These are phyloP conservation scores for Picochlorum sp. DNA, from an alignment of 139 green algal genomes.

Conservation along the genomic window DNA sequence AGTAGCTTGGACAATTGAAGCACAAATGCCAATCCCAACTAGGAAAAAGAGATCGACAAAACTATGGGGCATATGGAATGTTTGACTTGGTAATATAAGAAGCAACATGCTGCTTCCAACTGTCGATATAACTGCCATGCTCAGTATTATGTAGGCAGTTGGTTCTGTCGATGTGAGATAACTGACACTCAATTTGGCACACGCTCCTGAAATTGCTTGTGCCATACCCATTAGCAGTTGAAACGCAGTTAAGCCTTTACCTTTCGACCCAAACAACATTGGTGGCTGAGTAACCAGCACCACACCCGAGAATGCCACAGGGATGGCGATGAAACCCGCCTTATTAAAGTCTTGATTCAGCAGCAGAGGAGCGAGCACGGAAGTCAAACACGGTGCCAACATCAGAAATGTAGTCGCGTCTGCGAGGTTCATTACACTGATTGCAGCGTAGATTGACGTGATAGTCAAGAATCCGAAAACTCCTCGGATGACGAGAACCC, in stretches of 20 bases:
- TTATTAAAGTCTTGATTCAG: not conserved
- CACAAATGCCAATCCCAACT: not conserved
- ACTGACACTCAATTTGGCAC: not conserved
- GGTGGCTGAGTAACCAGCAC: not conserved
- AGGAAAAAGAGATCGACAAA: not conserved
- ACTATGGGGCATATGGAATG: not conserved
- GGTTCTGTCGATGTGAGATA: not conserved
- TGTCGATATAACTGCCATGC: not conserved
- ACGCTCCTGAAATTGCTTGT: not conserved
- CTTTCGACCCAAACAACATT: not conserved
- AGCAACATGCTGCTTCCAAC: not conserved
- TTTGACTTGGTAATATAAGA: not conserved
- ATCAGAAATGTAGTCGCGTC: not conserved
- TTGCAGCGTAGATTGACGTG: not conserved
- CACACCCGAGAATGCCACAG: not conserved
- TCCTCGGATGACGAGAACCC: not conserved
- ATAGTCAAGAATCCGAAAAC: not conserved
- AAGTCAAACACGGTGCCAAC: not conserved
- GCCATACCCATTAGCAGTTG: not conserved
- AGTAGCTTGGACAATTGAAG: not conserved
- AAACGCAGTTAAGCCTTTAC: not conserved
- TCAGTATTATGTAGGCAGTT: not conserved
- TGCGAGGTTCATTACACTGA: not conserved
- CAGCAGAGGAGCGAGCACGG: not conserved
- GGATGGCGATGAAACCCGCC: not conserved